These are phyloP conservation scores for Cyclostephanos tholiformis DNA, from an alignment of 108 stramenopile species.

Conservation along the genomic window DNA sequence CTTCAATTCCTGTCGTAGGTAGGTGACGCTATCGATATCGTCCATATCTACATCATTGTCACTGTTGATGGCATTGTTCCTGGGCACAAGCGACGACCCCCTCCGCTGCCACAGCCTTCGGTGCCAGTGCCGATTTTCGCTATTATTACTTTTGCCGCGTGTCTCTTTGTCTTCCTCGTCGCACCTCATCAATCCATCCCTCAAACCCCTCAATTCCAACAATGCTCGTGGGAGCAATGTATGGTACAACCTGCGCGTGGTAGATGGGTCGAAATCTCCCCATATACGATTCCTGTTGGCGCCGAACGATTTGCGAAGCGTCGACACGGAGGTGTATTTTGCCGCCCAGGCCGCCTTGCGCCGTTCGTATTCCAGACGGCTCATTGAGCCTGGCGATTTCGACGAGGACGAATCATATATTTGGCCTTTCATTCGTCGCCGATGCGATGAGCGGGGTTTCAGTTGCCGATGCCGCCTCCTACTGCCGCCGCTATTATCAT, in stretches of 20 bases:
- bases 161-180: not conserved
- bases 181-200: slow-evolving; percentile 30
- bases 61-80: not conserved
- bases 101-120: not conserved
- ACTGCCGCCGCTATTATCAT: not conserved
- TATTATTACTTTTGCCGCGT: not conserved
- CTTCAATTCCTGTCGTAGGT: slow-evolving; percentile 54
- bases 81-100: not conserved
- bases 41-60: slow-evolving; percentile 16
- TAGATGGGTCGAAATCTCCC: slow-evolving; percentile 81
- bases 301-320: slow-evolving; percentile 78
- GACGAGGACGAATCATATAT: not conserved
- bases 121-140: not conserved
- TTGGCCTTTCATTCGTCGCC: not conserved
- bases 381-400: not conserved
- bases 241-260: slow-evolving; percentile 82
- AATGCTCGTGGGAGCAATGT: slow-evolving; percentile 80
- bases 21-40: slow-evolving; percentile 22
- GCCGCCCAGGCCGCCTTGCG: slow-evolving; percentile 79
- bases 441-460: not conserved
- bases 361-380: slow-evolving; percentile 59
- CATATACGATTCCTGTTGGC: slow-evolving; percentile 81
- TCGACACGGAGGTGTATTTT: slow-evolving; percentile 73
- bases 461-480: not conserved
- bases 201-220: slow-evolving; percentile 60